Base-by-base conservation (phyloP, 179 eudicot genomes). In the Silene vulgaris region DNA sequence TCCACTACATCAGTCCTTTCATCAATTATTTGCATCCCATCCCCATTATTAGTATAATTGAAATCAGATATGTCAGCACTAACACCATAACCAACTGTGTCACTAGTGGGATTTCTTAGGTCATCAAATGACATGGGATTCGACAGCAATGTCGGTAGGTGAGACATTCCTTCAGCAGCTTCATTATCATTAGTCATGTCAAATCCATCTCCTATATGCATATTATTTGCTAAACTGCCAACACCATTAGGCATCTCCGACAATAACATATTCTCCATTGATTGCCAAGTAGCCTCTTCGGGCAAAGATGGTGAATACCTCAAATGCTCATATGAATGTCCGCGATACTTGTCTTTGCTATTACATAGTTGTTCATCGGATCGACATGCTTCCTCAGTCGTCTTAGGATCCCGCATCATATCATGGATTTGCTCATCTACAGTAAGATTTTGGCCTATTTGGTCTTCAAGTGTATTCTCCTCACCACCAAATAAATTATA, bases 1-100 rank as follows among this genome's bases (percentile, higher is more conserved):
- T 79, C 71, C 20, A 17, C 1, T 68, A 3, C 71, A n/a, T 65
- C 82, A 21, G 32, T 52, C 56, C 61, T 85, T 54, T 69, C 83
- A 69, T 83, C 84, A 64, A 61, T 72, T 35, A 79, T 69, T 52
- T 79, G 83, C 76, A 82, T 80, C 35, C 85, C 88, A 21, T 83
- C 87, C 48, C 78, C 84, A 60, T 74, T 75, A 8, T n/a, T n/a
- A n/a, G 28, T 40, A 30, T 79, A 79, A 60, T 84, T 74, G 50
- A 85, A 26, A 76, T 80, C 63, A 3, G 89, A 73, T 30, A 86
- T 67, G 61, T 81, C 78, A 11, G 66, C 78, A 11, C 88, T n/a
- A n/a, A n/a, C n/a, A n/a, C n/a, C 63, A 69, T 77, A 78, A 59
- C 71, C 86, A 48, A 80, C 83, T 29, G 87, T 28, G 73, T 68